These are phyloP conservation scores for Solanum clarkiae DNA, from an alignment of 257 asterid genomes.

Conservation along the genomic window DNA sequence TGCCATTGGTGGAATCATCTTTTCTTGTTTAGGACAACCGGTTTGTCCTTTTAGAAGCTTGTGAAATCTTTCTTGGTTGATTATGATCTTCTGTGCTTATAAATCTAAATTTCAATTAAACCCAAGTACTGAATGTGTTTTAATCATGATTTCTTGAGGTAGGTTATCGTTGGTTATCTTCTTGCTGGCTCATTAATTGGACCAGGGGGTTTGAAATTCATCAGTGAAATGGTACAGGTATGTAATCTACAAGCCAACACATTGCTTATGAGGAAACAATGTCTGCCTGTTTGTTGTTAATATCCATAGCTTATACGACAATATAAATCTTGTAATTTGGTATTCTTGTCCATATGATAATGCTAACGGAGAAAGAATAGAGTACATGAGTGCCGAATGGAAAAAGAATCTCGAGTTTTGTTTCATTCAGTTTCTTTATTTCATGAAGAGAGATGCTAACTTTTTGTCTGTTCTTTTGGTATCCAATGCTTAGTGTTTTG, in stretches of 20 bases:
- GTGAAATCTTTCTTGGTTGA: conserved; percentile 4
- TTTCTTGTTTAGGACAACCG: conserved; percentile 97
- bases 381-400: background rate
- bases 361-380: background rate
- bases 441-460: background rate
- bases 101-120: background rate
- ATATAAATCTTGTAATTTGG: background rate
- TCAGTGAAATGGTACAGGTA: conserved; percentile 95
- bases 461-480: background rate
- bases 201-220: conserved; percentile 91
- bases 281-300: background rate
- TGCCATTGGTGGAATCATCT: conserved; percentile 89
- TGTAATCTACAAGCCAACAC: background rate
- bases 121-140: background rate
- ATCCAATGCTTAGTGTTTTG: background rate
- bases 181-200: conserved; percentile 95
- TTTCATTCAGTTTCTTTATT: background rate
- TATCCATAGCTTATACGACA: background rate
- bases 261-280: background rate
- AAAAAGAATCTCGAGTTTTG: background rate
- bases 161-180: conserved; percentile 94
- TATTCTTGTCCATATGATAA: background rate
- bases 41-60: conserved; percentile 37
- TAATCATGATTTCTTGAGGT: conserved; percentile 6
- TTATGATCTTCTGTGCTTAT: background rate